Evolutionary conservation across 108 stramenopile species (phyloP), one percentile per base, ranked within the genome.

Genomic region (Cyclotella sp.): DNA sequence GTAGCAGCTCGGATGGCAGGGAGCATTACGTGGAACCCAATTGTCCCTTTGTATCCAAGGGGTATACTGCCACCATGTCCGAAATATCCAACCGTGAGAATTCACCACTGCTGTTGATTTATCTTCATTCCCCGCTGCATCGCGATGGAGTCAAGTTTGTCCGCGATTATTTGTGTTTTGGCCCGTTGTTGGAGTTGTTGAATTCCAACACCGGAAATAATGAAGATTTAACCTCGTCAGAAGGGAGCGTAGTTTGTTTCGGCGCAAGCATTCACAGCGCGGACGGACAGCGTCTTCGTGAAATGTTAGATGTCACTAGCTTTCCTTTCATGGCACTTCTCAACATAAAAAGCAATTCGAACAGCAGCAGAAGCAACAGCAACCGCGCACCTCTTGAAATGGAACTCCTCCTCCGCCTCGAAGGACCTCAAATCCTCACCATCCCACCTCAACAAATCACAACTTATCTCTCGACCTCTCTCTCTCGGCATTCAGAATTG

Each of bases 51-150:
- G 78, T 51, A 60, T 86, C 81, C 73, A 78, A 43, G 62, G 84
- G 68, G n/a, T 85, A 65, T 60, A 58, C n/a, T 15, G 14, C 68
- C 15, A 75, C 53, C 55, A 39, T 83, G 30, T 29, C 72, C 14
- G 53, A 74, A 27, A 28, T 73, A 18, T 28, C 72, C 28, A 30
- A 54, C 49, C 41, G 55, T 41, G 54, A 80, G 11, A 52, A 43
- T 5, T 52, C 78, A 42, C 79, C 90, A 0, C 64, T 92, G 57
- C 44, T 95, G 0, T 55, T 95, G 47, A 52, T 95, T 0, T 89
- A 87, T 67, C 72, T 95, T 46, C 91, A 95, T 65, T 82, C 87
- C 44, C 94, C 94, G 21, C 74, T 91, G 18, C 92, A 93, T 72
- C 76, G 78, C 9, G 49, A 82, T 27, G 78, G 72, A 0, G 68